Evolutionary conservation across 345 rosid species (phyloP).

Genomic region (Lepidium aucheri): DNA sequence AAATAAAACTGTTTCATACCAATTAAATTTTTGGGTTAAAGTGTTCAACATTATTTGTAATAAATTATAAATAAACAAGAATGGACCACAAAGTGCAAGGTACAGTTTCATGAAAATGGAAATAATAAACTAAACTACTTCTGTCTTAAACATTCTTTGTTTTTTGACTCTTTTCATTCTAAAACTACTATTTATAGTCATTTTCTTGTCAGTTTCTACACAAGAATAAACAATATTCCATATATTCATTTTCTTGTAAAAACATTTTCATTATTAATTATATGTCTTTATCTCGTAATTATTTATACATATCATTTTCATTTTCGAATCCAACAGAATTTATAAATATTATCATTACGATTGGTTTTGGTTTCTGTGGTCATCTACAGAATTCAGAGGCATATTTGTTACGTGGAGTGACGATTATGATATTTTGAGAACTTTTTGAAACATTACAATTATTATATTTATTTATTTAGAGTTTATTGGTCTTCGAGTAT

Average conservation of each 20-base stretch:
- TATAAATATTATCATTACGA: not conserved
- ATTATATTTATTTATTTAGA: not conserved
- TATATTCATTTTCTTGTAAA: conserved; percentile 20
- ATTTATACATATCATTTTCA: conserved; percentile 3
- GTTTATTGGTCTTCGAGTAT: not conserved
- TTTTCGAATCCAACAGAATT: conserved; percentile 2
- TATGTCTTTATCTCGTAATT: conserved; percentile 19
- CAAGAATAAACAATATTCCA: conserved; percentile 17
- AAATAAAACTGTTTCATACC: conserved; percentile 2
- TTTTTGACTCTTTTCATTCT: conserved; percentile 26
- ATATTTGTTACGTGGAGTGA: conserved; percentile 14
- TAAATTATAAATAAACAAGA: conserved; percentile 1
- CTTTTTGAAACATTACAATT: not conserved
- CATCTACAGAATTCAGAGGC: conserved; percentile 1
- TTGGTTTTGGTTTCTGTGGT: conserved; percentile 11
- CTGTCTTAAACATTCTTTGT: conserved; percentile 21
- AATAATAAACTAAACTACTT: conserved; percentile 14
- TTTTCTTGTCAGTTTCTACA: conserved; percentile 23
- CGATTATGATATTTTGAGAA: conserved; percentile 14
- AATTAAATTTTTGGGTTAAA: not conserved
- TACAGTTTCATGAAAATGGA: conserved; percentile 28
- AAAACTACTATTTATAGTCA: conserved; percentile 23
- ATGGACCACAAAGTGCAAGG: conserved; percentile 24
- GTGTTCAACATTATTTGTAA: conserved; percentile 14
- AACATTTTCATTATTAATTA: not conserved